Evolutionary conservation across 2,329 filamentous ascomycete species (phyloP), one percentile per base, ranked within the genome.

Genomic region (Pseudogymnoascus sp.): DNA sequence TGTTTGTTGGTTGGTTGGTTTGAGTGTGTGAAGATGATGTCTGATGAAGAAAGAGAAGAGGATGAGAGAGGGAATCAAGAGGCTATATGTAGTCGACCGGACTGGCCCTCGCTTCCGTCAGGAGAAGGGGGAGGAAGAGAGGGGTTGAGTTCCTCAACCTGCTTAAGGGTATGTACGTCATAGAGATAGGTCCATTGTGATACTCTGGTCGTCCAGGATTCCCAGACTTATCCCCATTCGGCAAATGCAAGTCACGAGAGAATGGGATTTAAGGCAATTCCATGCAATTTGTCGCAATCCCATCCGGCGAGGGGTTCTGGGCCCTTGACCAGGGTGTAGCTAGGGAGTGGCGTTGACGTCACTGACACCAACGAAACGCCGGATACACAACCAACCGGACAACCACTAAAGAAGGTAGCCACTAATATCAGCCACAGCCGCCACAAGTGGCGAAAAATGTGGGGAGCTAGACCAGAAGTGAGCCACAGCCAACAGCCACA

Each of bases 1-100:
- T 34, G 7, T 21, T 38, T 37, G 28, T 40, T 50, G 34, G 59
- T 67, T 65, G 56, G 34, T 46, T 64, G 28, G 64, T 61, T 67
- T 69, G 64, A 66, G 56, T 53, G 59, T 66, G 31, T 63, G 59
- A 66, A 66, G 63, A 61, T 64, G 66, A 44, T 65, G 61, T 61
- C 64, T 64, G 66, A 66, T 64, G 61, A 56, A 25, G 50, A 50
- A 60, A 67, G 36, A 62, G 8, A 42, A 64, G 46, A 40, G 38
- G 21, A 44, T 12, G 46, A 34, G 36, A 56, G 62, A 31, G 60
- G 46, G 59, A 65, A 66, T 12, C 62, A 64, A 46, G 62, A 61
- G 59, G 60, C 38, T 42, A 40, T 60, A 60, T 60, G 38, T 60
- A 60, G 31, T 56, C 50, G 50, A 56, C 8, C 50, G 16, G 28